phyloP scores from a whole-genome alignment of 2,329 filamentous ascomycete species.

The Ophiosphaerella narmari region DNA sequence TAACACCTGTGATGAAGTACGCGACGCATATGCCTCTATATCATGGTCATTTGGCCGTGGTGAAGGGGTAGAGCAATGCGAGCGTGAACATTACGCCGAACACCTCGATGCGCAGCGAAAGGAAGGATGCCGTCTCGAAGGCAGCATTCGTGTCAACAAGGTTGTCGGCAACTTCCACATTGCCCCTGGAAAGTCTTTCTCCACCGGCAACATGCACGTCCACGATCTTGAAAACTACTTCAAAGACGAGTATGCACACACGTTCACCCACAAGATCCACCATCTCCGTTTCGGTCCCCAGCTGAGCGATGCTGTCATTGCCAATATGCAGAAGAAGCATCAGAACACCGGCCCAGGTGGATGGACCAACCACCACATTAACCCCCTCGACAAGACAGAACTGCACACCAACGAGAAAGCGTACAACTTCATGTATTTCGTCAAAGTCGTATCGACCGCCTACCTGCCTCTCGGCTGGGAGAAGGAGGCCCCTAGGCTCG shows the following conservation, averaged over 20 bases:
- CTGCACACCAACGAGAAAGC: slow-evolving; percentile 81
- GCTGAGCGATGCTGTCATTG: slow-evolving; percentile 71
- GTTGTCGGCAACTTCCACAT: slow-evolving; percentile 99
- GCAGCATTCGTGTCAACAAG: slow-evolving; percentile 93
- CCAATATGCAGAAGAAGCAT: slow-evolving; percentile 43
- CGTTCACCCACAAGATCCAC: slow-evolving; percentile 88
- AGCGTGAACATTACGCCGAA: slow-evolving; percentile 90
- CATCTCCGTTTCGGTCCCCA: slow-evolving; percentile 90
- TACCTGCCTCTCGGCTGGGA: slow-evolving; percentile 93
- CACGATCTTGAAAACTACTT: slow-evolving; percentile 98
- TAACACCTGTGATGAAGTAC: slow-evolving; percentile 95
- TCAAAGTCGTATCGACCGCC: slow-evolving; percentile 96
- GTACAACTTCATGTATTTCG: slow-evolving; percentile 98
- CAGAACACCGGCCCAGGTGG: slow-evolving; percentile 63
- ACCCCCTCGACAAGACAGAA: slow-evolving; percentile 81
- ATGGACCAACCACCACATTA: slow-evolving; percentile 90
- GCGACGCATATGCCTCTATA: slow-evolving; percentile 86
- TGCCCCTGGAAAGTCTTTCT: slow-evolving; percentile 93
- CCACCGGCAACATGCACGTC: slow-evolving; percentile 94
- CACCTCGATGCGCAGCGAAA: slow-evolving; percentile 83
- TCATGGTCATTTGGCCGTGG: slow-evolving; percentile 95
- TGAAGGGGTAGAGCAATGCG: slow-evolving; percentile 92
- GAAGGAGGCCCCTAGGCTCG: slow-evolving; percentile 50
- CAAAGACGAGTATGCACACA: slow-evolving; percentile 72
- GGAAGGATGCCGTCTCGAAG: slow-evolving; percentile 94